A percentile compares a stretch with the other conserved stretches of the same genome.
These are phyloP conservation scores for Macadamia integrifolia DNA, from an alignment of 164 flowering plant species.

Conservation along the genomic window DNA sequence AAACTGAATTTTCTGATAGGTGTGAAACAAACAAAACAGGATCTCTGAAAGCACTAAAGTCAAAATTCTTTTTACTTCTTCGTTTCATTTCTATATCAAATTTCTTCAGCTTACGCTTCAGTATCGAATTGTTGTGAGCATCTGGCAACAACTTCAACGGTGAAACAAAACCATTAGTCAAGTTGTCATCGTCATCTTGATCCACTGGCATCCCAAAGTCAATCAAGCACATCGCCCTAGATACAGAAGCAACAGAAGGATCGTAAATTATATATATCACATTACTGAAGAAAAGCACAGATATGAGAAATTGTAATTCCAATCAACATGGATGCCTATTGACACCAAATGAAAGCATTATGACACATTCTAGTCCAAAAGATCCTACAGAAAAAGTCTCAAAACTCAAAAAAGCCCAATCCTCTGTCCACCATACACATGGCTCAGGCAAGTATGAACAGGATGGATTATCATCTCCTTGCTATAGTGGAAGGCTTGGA, in stretches of 20 bases:
- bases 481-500: no score
- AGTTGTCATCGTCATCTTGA: conserved; percentile 37
- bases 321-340: no score
- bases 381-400: no score
- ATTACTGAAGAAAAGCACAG: background rate
- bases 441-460: no score
- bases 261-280: background rate
- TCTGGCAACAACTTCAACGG: conserved; percentile 24
- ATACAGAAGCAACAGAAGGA: background rate
- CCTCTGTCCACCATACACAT: no score
- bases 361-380: no score
- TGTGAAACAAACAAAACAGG: conserved; percentile 79
- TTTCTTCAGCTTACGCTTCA: conserved; percentile 49
- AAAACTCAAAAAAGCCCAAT: no score
- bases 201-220: conserved; percentile 72
- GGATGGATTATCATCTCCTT: no score
- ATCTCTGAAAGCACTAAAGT: conserved; percentile 49
- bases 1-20: conserved; percentile 53
- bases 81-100: conserved; percentile 24
- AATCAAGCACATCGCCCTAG: conserved; percentile 88
- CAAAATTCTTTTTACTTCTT: conserved; percentile 50
- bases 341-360: no score
- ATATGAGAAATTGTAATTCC: background rate
- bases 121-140: conserved; percentile 25
- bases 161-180: conserved; percentile 25